Percentiles rank a stretch among this genome's conserved stretches.
Conservation (phyloP, 768 basidiomycete species). For the Leccinum disarticulatum region DNA sequence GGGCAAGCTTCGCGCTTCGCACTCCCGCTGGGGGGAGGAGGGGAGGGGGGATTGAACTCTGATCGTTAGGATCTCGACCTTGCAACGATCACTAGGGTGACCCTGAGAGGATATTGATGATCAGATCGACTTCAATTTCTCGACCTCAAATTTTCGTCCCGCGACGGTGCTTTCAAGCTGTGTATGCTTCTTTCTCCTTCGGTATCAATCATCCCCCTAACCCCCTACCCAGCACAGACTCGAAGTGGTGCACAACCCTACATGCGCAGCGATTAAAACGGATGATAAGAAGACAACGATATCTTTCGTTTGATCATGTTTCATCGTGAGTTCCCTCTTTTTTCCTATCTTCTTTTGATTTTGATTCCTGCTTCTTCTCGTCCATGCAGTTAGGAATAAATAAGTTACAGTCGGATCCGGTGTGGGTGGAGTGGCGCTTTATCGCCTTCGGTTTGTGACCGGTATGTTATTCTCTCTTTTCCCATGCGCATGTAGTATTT, state of each 20-base stretch:
- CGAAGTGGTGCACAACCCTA: background rate
- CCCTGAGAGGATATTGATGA: background rate
- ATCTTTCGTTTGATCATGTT: background rate
- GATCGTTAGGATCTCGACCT: background rate
- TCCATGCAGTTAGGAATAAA: background rate
- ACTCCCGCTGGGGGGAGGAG: background rate
- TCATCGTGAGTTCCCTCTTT: background rate
- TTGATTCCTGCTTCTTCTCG: background rate
- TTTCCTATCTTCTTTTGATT: background rate
- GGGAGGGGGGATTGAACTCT: background rate
- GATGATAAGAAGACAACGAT: background rate
- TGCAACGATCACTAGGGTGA: background rate
- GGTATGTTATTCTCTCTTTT: background rate
- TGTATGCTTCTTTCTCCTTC: background rate
- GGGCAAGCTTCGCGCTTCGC: too few relatives aligned
- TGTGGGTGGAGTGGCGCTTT: background rate
- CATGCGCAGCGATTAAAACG: background rate
- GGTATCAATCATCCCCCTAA: background rate
- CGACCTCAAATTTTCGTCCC: background rate
- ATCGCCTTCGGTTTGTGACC: background rate
- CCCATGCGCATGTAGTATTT: background rate
- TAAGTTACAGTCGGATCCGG: background rate
- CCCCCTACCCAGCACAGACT: background rate
- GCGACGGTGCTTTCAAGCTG: background rate
- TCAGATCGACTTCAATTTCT: background rate